Evolutionary conservation across 2,329 filamentous ascomycete species (phyloP).

Genomic region (Plectosphaerella sp.): DNA sequence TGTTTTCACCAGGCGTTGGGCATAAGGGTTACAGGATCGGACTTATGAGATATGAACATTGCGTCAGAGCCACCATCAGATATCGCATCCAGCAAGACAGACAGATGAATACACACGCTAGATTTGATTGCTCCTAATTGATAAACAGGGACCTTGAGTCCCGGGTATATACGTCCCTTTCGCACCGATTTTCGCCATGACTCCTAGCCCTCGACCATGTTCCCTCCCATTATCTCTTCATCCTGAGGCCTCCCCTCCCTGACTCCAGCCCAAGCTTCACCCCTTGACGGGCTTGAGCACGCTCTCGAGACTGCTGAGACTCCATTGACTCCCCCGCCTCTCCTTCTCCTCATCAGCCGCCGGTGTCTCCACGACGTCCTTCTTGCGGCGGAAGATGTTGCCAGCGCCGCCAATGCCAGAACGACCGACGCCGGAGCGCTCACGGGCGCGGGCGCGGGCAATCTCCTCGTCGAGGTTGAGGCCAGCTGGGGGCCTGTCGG

Average conservation of each 20-base stretch:
- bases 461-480: slow-evolving; percentile 14
- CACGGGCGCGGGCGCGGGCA: slow-evolving; percentile 9
- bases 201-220: no score
- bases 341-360: background rate
- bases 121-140: no score
- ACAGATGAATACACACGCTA: no score
- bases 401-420: slow-evolving; percentile 37
- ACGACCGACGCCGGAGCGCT: slow-evolving; percentile 12
- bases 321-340: slow-evolving; percentile 19
- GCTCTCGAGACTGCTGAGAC: slow-evolving; percentile 30
- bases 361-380: background rate
- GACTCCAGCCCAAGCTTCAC: background rate
- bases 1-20: background rate
- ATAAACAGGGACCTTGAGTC: no score
- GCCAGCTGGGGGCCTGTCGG: slow-evolving; percentile 21
- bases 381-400: slow-evolving; percentile 58
- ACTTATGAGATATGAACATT: no score
- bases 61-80: no score
- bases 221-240: no score
- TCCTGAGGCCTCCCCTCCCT: no score
- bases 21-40: no score
- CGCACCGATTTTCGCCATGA: no score
- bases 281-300: background rate
- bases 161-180: no score
- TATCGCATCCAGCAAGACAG: no score